A percentile compares a stretch with the other conserved stretches of the same genome.
Evolutionary conservation across 2,329 filamentous ascomycete species (phyloP).

Genomic region (Aspergillus calidoustus): DNA sequence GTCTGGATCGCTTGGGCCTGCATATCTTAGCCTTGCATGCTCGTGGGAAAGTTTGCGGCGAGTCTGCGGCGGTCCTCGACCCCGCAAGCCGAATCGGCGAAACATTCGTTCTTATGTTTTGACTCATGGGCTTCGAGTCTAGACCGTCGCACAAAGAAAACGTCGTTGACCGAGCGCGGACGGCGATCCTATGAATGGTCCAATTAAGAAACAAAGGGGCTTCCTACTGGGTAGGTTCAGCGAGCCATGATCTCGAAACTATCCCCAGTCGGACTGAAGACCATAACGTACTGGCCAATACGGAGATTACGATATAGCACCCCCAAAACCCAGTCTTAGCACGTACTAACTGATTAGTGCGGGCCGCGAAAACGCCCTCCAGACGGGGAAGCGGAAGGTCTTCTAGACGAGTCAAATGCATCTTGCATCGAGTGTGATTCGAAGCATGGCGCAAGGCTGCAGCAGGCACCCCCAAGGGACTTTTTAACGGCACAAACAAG

Average conservation of each 20-base stretch:
- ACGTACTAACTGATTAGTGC: conserved; percentile 8
- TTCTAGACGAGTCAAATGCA: conserved; percentile 16
- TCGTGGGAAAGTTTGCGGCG: not conserved
- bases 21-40: not conserved
- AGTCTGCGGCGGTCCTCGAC: conserved; percentile 2
- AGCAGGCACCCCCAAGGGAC: not conserved
- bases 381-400: conserved; percentile 13
- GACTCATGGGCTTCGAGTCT: not conserved
- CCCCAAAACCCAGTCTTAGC: not conserved
- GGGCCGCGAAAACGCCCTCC: conserved; percentile 6
- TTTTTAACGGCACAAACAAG: conserved; percentile 6
- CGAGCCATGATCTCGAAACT: not conserved
- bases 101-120: conserved; percentile 3
- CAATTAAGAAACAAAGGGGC: not conserved
- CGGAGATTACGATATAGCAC: conserved; percentile 6
- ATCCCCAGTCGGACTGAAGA: not conserved
- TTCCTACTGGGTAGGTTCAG: not conserved
- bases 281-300: conserved; percentile 12
- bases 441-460: conserved; percentile 17
- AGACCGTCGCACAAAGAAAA: not conserved
- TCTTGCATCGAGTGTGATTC: not conserved
- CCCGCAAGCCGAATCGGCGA: conserved; percentile 3
- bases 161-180: not conserved
- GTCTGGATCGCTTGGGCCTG: not conserved
- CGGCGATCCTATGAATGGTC: not conserved